Evolutionary conservation across 495 filamentous ascomycete genomes (phyloP), one percentile per base, ranked within the genome.

Genomic region (Penicillium cosmopolitanum): DNA sequence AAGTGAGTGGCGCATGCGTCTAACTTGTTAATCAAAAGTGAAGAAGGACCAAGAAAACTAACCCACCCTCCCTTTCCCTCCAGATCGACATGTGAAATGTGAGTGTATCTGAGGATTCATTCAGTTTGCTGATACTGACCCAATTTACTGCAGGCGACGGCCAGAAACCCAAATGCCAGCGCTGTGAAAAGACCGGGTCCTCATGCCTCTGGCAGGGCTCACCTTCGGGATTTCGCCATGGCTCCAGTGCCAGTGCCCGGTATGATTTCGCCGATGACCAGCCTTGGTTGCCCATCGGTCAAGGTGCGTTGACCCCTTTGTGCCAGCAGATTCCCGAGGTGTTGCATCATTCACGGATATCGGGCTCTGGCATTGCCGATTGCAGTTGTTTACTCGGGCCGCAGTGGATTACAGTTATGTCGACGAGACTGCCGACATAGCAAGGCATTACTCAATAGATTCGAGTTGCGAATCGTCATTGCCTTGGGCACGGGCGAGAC

Each of bases 201-300:
- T 60, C 65, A 15, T 67, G 65, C 40, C 25, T 64, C 53, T 62
- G 65, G 65, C 58, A 64, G 23, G 56, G 47, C 6, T 33, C 40
- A 10, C 38, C 61, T 1, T 64, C 62, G n/a, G 53, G 51, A 0
- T 67, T 67, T 43, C 61, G 65, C 21, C 65, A 67, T 59, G 65
- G 65, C 21, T 67, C 65, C 34, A 67, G 65, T 50, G 65, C 62
- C 2, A 66, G 60, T 60, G 60, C 60, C 36, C 65, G 35, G 21
- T 67, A 64, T 62, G 50, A 62, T 19, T 62, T 67, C 36, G 50
- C 65, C 40, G 61, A 65, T 46, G 65, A 64, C 51, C 65, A 67
- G 56, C 58, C 59, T 21, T 67, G 65, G 65, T 21, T 67, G 2
- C 58, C 65, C 11, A 51, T 62, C 28, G 62, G 55, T 1, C 51